Conservation (phyloP, 148 eudicot species). For the Camellia lanceoleosa region DNA sequence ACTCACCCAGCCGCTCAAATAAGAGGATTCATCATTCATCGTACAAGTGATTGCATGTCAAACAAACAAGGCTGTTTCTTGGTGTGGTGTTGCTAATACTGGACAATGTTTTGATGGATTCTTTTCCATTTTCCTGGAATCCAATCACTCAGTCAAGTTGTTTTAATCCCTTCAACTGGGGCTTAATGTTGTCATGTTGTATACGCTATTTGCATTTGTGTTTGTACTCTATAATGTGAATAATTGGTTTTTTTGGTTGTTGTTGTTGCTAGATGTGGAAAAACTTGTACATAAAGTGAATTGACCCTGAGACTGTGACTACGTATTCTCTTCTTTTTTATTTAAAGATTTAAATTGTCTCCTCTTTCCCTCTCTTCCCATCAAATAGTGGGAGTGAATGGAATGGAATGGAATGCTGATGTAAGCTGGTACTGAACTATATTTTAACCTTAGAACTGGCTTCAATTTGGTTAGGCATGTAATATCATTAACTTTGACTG, state of each 20-base stretch:
- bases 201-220: background rate
- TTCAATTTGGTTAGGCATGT: background rate
- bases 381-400: background rate
- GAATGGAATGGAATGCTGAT: background rate
- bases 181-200: background rate
- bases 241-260: background rate
- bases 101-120: background rate
- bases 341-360: background rate
- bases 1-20: slow-evolving; percentile 29
- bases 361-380: background rate
- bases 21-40: slow-evolving; percentile 40
- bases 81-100: background rate
- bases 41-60: background rate
- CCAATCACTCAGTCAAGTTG: background rate
- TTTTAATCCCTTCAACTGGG: background rate
- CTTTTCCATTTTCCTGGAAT: background rate
- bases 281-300: background rate
- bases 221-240: background rate
- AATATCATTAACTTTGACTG: background rate
- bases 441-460: background rate
- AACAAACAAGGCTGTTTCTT: background rate
- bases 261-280: background rate
- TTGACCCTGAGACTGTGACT: background rate
- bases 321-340: background rate
- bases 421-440: background rate